phyloP scores from a whole-genome alignment of 495 filamentous ascomycete species.

The Aspergillus cavernicola region DNA sequence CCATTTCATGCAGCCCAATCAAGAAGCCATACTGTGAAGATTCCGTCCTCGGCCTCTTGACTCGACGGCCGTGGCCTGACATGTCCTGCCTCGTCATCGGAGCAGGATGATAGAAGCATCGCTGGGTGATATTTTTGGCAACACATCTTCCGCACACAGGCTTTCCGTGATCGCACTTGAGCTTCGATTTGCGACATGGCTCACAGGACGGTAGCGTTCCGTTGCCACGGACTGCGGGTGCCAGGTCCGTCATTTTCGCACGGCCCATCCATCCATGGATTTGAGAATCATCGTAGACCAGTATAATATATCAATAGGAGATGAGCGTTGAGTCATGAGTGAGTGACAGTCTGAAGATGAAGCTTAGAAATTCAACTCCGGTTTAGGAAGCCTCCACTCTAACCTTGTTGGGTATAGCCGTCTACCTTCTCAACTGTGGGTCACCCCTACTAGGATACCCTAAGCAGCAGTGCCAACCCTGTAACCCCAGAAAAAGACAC shows the following conservation, averaged over 20 bases:
- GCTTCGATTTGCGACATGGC: constrained; percentile 50
- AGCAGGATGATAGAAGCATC: constrained; percentile 44
- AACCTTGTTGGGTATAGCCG: too few relatives aligned
- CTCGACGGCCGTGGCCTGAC: constrained; percentile 15
- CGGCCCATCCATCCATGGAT: too few relatives aligned
- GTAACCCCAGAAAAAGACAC: too few relatives aligned
- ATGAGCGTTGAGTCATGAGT: too few relatives aligned
- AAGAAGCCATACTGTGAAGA: constrained; percentile 25
- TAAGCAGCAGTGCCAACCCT: too few relatives aligned
- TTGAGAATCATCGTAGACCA: too few relatives aligned
- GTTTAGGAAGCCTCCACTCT: too few relatives aligned
- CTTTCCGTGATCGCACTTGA: constrained; percentile 45
- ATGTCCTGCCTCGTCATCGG: constrained; percentile 37
- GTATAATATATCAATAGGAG: too few relatives aligned
- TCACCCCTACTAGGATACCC: too few relatives aligned
- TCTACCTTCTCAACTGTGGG: too few relatives aligned
- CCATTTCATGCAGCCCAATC: not conserved
- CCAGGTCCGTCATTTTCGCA: constrained; percentile 5
- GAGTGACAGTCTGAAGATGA: too few relatives aligned
- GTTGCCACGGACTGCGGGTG: constrained; percentile 39
- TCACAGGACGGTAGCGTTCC: constrained; percentile 49
- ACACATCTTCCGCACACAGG: constrained; percentile 37
- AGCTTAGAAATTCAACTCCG: too few relatives aligned
- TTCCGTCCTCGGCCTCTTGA: constrained; percentile 13
- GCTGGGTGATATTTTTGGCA: constrained; percentile 28